Evolutionary conservation across 1,284 basidiomycete species (phyloP).

Genomic region (Sphaerobolus stellatus): DNA sequence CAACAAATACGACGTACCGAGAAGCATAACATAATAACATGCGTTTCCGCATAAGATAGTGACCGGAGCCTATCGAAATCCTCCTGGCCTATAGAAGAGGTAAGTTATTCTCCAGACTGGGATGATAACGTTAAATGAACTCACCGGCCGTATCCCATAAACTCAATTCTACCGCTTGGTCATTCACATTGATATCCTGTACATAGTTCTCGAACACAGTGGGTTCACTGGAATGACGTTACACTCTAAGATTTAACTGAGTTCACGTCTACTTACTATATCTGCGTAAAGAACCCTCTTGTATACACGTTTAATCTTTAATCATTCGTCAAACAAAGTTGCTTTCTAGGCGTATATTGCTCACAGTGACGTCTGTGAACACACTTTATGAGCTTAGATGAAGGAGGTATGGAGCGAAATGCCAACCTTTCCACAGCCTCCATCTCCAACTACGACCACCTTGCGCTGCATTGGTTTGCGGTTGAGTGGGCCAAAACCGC

Average conservation of each 20-base stretch:
- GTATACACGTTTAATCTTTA: conserved; percentile 85
- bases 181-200: conserved; percentile 80
- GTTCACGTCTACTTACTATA: conserved; percentile 60
- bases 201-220: conserved; percentile 95
- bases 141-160: conserved; percentile 96
- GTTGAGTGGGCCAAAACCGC: conserved; percentile 7
- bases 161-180: conserved; percentile 83
- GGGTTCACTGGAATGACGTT: conserved; percentile 63
- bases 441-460: conserved; percentile 87
- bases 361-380: conserved; percentile 17
- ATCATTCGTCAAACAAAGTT: no score
- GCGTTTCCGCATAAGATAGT: conserved; percentile 91
- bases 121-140: conserved; percentile 25
- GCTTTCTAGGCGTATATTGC: conserved; percentile 1
- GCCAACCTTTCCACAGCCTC: conserved; percentile 73
- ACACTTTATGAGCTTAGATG: conserved; percentile 13
- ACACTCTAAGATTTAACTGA: not conserved
- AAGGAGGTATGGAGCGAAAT: conserved; percentile 29
- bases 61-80: conserved; percentile 93
- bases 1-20: conserved; percentile 55
- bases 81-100: conserved; percentile 72
- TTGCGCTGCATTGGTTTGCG: conserved; percentile 51
- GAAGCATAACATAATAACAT: conserved; percentile 93
- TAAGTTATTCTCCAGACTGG: not conserved
- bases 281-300: conserved; percentile 83